Base-by-base conservation (phyloP, 2,329 filamentous ascomycete species). In the Akanthomyces lecanii region DNA sequence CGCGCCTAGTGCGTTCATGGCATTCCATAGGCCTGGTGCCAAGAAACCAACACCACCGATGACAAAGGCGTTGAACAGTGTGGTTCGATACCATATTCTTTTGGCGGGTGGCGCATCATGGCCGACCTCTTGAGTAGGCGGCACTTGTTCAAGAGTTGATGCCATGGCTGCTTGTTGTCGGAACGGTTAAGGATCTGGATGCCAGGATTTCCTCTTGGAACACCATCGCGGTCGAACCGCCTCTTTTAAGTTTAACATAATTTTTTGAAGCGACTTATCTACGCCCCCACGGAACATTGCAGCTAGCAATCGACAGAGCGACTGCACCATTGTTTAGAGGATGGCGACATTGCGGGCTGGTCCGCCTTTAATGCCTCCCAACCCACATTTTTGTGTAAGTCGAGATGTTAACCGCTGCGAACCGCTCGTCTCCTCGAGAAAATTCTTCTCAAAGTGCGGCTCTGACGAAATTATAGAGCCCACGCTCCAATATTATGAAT, bases 31-130 rank as follows among this genome's bases (percentile, higher is more conserved):
- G 0, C 79, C 79, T 0, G 79, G 79, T 0, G 78, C 78, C 42
- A 81, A 72, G 66, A 83, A 84, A 1, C 80, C 82, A 0, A 83
- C 81, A 16, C 74, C 75, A 14, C 82, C 82, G 52, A 83, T 82
- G 18, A 84, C 74, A 54, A 78, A 79, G 45, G 81, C 81, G 67
- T 84, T 82, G 74, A 82, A 83, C 1, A 84, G 74, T 0, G 80
- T 82, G 2, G 76, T 77, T 58, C 76, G 79, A 65, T 83, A 81
- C 81, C 82, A 84, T 44, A 61, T 69, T 40, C 66, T 63, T 45
- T 48, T 55, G 55, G 42, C 30, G 12, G 18, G 57, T 55, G 51
- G 59, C 16, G 21, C 33, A n/a, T 30, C 23, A 33, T 44, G 6
- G 36, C 47, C 16, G 11, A 7, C 33, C 4, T 33, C 57, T 1